These are phyloP conservation scores for Fusarium acutatum DNA, from an alignment of 2,329 filamentous ascomycete genomes.

Conservation along the genomic window DNA sequence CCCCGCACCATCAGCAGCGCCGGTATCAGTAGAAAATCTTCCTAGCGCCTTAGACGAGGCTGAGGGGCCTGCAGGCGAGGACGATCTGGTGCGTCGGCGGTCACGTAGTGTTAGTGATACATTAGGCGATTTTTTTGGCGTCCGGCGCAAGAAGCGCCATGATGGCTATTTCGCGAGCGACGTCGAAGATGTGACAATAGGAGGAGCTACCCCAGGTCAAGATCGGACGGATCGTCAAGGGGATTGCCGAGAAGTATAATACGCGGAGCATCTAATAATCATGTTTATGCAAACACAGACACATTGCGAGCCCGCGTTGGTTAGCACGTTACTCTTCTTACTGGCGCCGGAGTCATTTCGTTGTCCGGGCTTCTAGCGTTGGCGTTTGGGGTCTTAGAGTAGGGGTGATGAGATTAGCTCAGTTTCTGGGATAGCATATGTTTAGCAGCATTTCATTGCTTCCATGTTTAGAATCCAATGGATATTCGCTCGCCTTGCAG, in stretches of 20 bases:
- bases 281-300: slow-evolving; percentile 25
- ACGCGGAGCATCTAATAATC: slow-evolving; percentile 23
- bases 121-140: slow-evolving; percentile 51
- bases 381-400: slow-evolving; percentile 40
- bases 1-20: slow-evolving; percentile 28
- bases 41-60: slow-evolving; percentile 31
- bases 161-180: slow-evolving; percentile 34
- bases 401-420: neutral
- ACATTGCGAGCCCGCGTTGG: slow-evolving; percentile 25
- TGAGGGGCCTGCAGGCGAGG: slow-evolving; percentile 14
- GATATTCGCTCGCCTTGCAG: neutral
- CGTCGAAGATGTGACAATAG: slow-evolving; percentile 31
- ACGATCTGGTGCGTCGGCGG: slow-evolving; percentile 40
- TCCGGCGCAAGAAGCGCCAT: slow-evolving; percentile 45
- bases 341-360: slow-evolving; percentile 35
- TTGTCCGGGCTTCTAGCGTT: slow-evolving; percentile 39
- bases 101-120: slow-evolving; percentile 54
- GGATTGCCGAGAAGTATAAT: slow-evolving; percentile 11
- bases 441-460: slow-evolving; percentile 8
- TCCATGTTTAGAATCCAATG: slow-evolving; percentile 4
- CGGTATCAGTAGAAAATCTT: slow-evolving; percentile 41
- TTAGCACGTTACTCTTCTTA: slow-evolving; percentile 29
- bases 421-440: slow-evolving; percentile 19
- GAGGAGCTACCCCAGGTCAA: slow-evolving; percentile 2
- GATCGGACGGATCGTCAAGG: slow-evolving; percentile 13